These are phyloP conservation scores for Symmetrospora coprosmae DNA, from an alignment of 768 basidiomycete species.

Conservation along the genomic window DNA sequence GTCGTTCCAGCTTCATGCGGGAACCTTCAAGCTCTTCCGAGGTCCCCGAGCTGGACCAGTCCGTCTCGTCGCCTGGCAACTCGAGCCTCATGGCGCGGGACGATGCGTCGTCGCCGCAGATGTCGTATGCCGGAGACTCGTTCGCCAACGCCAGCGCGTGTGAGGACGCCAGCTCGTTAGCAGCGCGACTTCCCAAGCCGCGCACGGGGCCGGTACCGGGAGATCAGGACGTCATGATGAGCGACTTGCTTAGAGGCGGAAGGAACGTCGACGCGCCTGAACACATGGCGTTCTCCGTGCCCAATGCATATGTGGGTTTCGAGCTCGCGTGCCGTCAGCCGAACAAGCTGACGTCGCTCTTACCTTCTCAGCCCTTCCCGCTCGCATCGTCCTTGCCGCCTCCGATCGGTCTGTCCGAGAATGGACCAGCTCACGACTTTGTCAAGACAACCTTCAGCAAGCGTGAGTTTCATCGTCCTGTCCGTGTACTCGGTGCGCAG, in stretches of 20 bases:
- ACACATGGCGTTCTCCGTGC: background rate
- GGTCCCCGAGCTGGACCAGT: constrained; percentile 16
- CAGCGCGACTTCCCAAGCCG: too few species aligned
- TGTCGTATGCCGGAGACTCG: background rate
- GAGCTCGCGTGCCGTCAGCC: background rate
- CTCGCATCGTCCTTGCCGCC: background rate
- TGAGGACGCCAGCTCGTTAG: too few species aligned
- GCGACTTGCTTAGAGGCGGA: constrained; percentile 7
- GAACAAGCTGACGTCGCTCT: too few species aligned
- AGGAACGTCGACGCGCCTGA: background rate
- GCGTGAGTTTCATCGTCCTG: constrained; percentile 61
- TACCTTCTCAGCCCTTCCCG: constrained; percentile 1
- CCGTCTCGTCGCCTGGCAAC: background rate
- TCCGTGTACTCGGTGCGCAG: background rate
- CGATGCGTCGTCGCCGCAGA: background rate
- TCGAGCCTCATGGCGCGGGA: background rate
- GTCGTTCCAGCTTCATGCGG: constrained; percentile 39
- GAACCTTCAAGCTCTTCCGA: background rate
- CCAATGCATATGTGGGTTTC: background rate
- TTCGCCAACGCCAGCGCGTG: too few species aligned
- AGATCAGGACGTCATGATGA: constrained; percentile 8
- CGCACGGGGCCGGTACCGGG: background rate
- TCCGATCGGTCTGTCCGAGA: background rate
- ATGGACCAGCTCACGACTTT: constrained; percentile 51
- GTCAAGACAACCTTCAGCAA: constrained; percentile 87